Conservation (phyloP, 768 basidiomycete genomes). For the Rossbeevera mucosa region DNA sequence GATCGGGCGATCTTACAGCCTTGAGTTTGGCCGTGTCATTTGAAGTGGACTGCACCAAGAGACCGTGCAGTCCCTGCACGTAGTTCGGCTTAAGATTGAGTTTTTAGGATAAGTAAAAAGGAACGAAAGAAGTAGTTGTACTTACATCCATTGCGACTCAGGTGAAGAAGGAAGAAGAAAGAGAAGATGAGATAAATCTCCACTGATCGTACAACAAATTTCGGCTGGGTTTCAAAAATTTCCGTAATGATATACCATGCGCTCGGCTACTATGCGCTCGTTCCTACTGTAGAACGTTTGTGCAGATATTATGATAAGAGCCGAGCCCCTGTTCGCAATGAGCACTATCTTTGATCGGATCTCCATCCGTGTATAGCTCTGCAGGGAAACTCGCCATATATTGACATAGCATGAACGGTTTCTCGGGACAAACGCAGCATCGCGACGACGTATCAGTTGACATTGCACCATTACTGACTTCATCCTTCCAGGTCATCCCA, state of each 20-base stretch:
- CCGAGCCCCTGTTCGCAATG: too few relatives aligned
- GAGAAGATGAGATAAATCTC: slow-evolving; percentile 26
- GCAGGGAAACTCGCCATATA: neutral
- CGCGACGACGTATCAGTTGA: neutral
- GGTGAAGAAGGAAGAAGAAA: slow-evolving; percentile 21
- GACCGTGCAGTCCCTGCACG: slow-evolving; percentile 76
- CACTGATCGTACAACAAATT: slow-evolving; percentile 36
- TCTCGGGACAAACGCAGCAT: slow-evolving; percentile 1
- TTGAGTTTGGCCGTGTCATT: slow-evolving; percentile 89
- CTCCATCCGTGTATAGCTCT: neutral
- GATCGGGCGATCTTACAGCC: slow-evolving; percentile 55
- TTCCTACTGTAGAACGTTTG: too few relatives aligned
- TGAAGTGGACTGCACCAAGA: slow-evolving; percentile 74
- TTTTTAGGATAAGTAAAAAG: slow-evolving; percentile 1
- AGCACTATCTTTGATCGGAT: neutral
- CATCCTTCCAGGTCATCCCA: neutral
- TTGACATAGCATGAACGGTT: slow-evolving; percentile 1
- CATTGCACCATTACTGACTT: neutral
- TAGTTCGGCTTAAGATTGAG: slow-evolving; percentile 51
- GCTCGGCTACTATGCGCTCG: neutral
- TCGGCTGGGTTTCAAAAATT: slow-evolving; percentile 53
- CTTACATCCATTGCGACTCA: slow-evolving; percentile 30
- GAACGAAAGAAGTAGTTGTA: slow-evolving; percentile 1
- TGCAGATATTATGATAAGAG: too few relatives aligned
- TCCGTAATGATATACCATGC: neutral